Conservation (phyloP, 345 rosid genomes). For the Populus simonii region DNA sequence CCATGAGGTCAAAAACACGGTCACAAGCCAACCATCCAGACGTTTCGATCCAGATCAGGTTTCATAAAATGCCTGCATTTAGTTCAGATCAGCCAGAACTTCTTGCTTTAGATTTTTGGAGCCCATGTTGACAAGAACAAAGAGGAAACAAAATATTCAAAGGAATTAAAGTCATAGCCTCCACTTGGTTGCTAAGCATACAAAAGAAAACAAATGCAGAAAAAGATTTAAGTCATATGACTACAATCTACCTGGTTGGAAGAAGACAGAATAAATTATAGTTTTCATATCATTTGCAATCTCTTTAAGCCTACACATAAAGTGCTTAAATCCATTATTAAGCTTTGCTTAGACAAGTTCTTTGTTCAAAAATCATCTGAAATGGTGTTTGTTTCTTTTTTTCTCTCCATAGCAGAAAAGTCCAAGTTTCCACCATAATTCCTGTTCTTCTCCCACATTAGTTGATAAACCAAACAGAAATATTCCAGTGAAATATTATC, state of each 20-base stretch:
- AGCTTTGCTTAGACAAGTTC: not conserved
- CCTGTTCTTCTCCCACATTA: not conserved
- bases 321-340: not conserved
- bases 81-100: conserved; percentile 4
- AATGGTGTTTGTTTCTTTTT: not conserved
- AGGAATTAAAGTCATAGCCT: not conserved
- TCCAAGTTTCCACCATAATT: not conserved
- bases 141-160: not conserved
- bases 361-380: not conserved
- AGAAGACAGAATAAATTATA: not conserved
- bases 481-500: not conserved
- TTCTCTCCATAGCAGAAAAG: not conserved
- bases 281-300: not conserved
- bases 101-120: not conserved
- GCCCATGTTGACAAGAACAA: not conserved
- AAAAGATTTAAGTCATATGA: not conserved
- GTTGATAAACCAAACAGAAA: not conserved
- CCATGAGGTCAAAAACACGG: conserved; percentile 9
- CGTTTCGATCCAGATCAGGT: conserved; percentile 9
- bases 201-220: not conserved
- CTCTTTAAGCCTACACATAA: not conserved
- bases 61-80: conserved; percentile 10
- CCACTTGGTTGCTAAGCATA: not conserved
- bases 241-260: not conserved
- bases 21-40: not conserved